Evolutionary conservation across 371 early-diverging fungal genomes (phyloP), one percentile per base, ranked within the genome.

Genomic region (Umbelopsis sp.): DNA sequence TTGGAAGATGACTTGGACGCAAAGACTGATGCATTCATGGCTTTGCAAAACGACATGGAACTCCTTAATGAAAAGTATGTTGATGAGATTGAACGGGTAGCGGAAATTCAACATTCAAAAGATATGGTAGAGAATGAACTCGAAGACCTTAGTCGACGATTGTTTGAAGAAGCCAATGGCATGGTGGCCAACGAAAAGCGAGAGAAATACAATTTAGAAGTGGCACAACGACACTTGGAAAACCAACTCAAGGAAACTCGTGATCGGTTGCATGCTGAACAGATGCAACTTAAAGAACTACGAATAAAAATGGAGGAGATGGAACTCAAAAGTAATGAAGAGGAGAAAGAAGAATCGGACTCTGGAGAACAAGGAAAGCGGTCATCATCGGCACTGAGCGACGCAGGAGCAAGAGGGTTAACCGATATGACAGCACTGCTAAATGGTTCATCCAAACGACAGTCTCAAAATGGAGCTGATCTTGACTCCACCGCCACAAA

Each of bases 131-230:
- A 96, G 73, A 91, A 89, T 29, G 98, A 98, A 76, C 79, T 97
- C 35, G 97, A 96, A 75, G 97, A 95, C 50, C 75, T 97, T 52
- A 95, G 94, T 32, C 86, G 91, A 45, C 85, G 87, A 66, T 77
- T 98, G 44, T 97, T 97, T 80, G 96, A 96, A 70, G 94, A 96
- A 76, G 98, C 98, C 0, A 97, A 98, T 67, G 87, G 83, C 4
- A 90, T 97, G 91, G 98, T 98, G 12, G 92, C 96, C 2, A 82
- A 90, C 16, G 97, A 96, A 72, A 90, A 91, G 51, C 77, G 91
- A 66, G 87, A 87, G 53, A 79, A 88, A 63, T 76, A 88, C 66
- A 82, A 87, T 37, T 73, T 86, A 25, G 87, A 91, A 65, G 63
- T 87, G 20, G 83, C 86, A 14, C 85, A 86, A 57, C 82, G 80